These are phyloP conservation scores for Lodderomyces jiufengensis DNA, from an alignment of 1,139 yeast genomes.

Conservation along the genomic window DNA sequence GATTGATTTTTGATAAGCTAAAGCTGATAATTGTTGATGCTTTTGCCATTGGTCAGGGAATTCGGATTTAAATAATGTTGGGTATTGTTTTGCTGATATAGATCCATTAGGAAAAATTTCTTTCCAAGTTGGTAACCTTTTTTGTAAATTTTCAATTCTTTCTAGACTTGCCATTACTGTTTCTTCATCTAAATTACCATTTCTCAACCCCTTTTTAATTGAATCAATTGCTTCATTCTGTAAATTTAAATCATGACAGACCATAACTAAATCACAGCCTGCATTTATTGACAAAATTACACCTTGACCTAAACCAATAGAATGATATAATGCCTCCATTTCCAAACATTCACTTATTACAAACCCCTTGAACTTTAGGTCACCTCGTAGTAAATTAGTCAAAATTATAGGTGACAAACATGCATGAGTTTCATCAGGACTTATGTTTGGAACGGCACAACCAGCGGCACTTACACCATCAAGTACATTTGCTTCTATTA, in stretches of 20 bases:
- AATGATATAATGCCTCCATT: slow-evolving; percentile 61
- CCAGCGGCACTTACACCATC: slow-evolving; percentile 67
- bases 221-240: slow-evolving; percentile 61
- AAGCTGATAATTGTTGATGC: slow-evolving; percentile 44
- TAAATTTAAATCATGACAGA: slow-evolving; percentile 54
- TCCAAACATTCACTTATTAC: slow-evolving; percentile 66
- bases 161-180: slow-evolving; percentile 38
- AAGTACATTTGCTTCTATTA: slow-evolving; percentile 45
- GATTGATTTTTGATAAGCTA: slow-evolving; percentile 52
- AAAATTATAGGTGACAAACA: slow-evolving; percentile 58
- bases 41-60: slow-evolving; percentile 35
- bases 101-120: slow-evolving; percentile 42
- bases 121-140: slow-evolving; percentile 45
- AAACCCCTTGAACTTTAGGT: slow-evolving; percentile 54
- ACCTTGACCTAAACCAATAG: slow-evolving; percentile 66
- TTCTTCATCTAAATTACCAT: slow-evolving; percentile 51
- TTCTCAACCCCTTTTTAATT: slow-evolving; percentile 48
- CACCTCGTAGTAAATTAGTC: slow-evolving; percentile 50
- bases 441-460: slow-evolving; percentile 62
- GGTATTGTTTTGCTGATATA: slow-evolving; percentile 26
- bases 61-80: slow-evolving; percentile 24
- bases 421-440: slow-evolving; percentile 62
- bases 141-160: slow-evolving; percentile 46
- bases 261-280: slow-evolving; percentile 64
- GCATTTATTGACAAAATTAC: slow-evolving; percentile 60